phyloP scores from a whole-genome alignment of 768 basidiomycete species.

The Boletus barrowsii region DNA sequence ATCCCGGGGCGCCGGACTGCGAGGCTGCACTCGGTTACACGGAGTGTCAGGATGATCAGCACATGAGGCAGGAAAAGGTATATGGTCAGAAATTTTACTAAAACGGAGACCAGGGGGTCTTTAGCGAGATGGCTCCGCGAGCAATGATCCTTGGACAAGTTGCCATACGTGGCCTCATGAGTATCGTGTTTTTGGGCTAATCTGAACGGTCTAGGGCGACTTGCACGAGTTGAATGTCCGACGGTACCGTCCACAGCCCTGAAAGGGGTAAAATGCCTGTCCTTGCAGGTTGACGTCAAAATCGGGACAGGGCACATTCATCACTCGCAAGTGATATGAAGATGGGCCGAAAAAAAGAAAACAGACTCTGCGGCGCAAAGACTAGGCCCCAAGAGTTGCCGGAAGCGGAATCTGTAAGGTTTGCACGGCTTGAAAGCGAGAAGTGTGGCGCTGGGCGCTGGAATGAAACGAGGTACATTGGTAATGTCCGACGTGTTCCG shows the following conservation, averaged over 20 bases:
- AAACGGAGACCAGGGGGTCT: neutral
- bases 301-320: neutral
- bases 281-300: conserved; percentile 9
- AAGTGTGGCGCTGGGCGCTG: neutral
- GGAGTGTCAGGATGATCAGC: conserved; percentile 1
- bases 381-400: neutral
- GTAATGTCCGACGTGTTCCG: conserved; percentile 8
- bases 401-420: neutral
- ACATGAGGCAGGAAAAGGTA: neutral
- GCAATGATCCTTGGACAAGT: neutral
- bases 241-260: conserved; percentile 3
- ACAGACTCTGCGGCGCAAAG: neutral
- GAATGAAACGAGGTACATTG: conserved; percentile 7
- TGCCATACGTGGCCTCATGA: neutral
- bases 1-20: conserved; percentile 6
- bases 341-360: neutral
- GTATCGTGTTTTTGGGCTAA: neutral
- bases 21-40: neutral
- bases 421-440: neutral
- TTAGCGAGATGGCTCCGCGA: conserved; percentile 13
- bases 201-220: neutral
- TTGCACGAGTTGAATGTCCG: neutral
- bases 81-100: neutral
- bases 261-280: conserved; percentile 2
- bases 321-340: conserved; percentile 7